Conservation (phyloP, 805 yeast species). For the Kockiozyma suomiensis region DNA sequence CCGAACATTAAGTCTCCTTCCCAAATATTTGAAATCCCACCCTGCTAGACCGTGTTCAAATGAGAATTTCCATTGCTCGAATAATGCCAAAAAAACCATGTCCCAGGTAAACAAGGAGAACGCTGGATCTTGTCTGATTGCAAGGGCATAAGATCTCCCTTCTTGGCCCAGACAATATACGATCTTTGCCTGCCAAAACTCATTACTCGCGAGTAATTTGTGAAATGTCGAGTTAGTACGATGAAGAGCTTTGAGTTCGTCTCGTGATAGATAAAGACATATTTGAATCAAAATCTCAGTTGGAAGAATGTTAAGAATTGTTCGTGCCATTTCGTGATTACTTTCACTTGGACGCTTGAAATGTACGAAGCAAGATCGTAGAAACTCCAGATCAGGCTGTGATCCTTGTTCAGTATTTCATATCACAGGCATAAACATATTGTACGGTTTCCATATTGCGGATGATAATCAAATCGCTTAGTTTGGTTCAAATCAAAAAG, state of each 20-base stretch:
- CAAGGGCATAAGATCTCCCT: conserved; percentile 9
- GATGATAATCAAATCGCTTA: too few species aligned
- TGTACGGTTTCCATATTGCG: too few species aligned
- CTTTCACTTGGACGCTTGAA: too few species aligned
- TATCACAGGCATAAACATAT: too few species aligned
- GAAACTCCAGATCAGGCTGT: too few species aligned
- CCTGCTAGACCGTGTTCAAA: conserved; percentile 15
- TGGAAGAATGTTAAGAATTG: conserved; percentile 8
- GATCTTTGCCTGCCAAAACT: conserved; percentile 22
- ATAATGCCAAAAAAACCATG: conserved; percentile 15
- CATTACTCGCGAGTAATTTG: conserved; percentile 5
- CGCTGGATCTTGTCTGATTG: neutral
- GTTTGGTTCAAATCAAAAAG: too few species aligned
- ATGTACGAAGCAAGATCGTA: too few species aligned
- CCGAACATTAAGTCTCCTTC: conserved; percentile 9
- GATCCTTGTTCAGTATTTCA: too few species aligned
- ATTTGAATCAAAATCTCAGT: conserved; percentile 16
- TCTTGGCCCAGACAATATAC: conserved; percentile 15
- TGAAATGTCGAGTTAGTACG: conserved; percentile 7
- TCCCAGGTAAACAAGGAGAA: conserved; percentile 9
- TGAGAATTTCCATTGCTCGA: conserved; percentile 23
- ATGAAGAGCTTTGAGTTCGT: conserved; percentile 7
- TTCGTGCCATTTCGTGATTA: neutral
- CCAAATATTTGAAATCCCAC: conserved; percentile 2
- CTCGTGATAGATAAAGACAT: conserved; percentile 4